Conservation (phyloP, 164 flowering plant genomes). For the grape (Vitis vinifera) region ASM3070453v1 NC_081814.1:24934001-24934500, state of each 20-base stretch:
- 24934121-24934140: not conserved
- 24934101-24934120: slow-evolving; percentile 1
- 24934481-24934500: slow-evolving; percentile 35
- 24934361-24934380: slow-evolving; percentile 3
- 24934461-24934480: slow-evolving; percentile 54
- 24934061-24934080: no score
- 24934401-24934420: slow-evolving; percentile 49
- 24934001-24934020: no score
- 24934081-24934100: not conserved
- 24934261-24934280: slow-evolving; percentile 69
- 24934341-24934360: slow-evolving; percentile 5
- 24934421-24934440: slow-evolving; percentile 67
- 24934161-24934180: slow-evolving; percentile 87
- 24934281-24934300: slow-evolving; percentile 52
- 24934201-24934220: slow-evolving; percentile 49
- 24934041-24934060: not conserved
- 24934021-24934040: not conserved
- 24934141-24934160: slow-evolving; percentile 31
- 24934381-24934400: slow-evolving; percentile 9
- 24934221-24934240: slow-evolving; percentile 44
- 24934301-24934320: slow-evolving; percentile 55
- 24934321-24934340: slow-evolving; percentile 57
- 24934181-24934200: slow-evolving; percentile 75
- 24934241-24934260: slow-evolving; percentile 62
- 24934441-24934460: slow-evolving; percentile 73